Percentiles rank a stretch among this genome's conserved stretches.
phyloP scores from a whole-genome alignment of 441 rosid genomes.

The Theobroma grandiflorum region DNA sequence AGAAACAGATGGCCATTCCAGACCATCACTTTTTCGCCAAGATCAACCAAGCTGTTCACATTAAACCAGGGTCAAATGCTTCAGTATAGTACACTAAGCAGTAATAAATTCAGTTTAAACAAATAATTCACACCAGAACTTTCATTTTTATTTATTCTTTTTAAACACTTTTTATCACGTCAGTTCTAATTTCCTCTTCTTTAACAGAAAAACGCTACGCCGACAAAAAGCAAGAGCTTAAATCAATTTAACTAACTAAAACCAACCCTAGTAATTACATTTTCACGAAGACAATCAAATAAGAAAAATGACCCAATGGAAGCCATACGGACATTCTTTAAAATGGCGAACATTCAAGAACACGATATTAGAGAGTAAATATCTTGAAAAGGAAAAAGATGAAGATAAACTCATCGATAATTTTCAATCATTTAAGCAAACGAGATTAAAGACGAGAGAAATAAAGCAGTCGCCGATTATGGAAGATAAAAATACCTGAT shows the following conservation, averaged over 20 bases:
- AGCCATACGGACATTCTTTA: conserved; percentile 11
- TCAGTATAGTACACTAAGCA: conserved; percentile 2
- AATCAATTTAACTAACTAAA: conserved; percentile 8
- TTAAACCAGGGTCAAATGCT: neutral
- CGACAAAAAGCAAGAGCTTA: neutral
- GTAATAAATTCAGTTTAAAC: conserved; percentile 13
- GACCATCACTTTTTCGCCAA: conserved; percentile 32
- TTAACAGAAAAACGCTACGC: neutral
- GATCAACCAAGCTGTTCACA: conserved; percentile 17
- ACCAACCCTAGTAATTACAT: neutral
- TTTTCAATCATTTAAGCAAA: neutral
- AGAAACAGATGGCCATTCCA: conserved; percentile 29
- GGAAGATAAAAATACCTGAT: conserved; percentile 37
- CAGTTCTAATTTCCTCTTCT: conserved; percentile 3
- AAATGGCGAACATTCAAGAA: conserved; percentile 1
- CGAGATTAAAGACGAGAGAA: neutral
- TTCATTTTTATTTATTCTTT: neutral
- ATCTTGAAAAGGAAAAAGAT: neutral
- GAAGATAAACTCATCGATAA: conserved; percentile 5
- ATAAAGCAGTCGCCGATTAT: neutral
- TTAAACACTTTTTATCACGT: neutral
- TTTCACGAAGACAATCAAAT: conserved; percentile 8
- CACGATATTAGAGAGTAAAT: neutral
- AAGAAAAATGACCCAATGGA: conserved; percentile 14
- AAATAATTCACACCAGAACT: neutral